Evolutionary conservation across 176 grass and related monocot genomes (phyloP).

Genomic region (Zoysia japonica): DNA sequence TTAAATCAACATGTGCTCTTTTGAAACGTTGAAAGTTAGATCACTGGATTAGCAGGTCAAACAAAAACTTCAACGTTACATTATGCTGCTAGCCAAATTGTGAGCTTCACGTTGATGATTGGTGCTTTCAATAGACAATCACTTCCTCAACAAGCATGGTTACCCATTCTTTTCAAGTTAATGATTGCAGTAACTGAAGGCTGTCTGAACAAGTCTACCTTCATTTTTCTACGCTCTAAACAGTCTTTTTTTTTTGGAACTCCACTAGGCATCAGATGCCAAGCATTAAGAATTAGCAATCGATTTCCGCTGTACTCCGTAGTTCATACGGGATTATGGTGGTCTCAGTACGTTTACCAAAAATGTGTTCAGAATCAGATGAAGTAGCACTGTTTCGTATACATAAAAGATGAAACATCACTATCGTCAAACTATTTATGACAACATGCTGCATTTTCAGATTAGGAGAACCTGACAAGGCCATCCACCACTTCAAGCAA

Average conservation of each 20-base stretch:
- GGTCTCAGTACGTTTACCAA: neutral
- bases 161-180: constrained; percentile 18
- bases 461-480: constrained; percentile 87
- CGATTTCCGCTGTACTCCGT: neutral
- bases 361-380: neutral
- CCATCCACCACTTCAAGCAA: constrained; percentile 72
- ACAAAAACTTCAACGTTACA: constrained; percentile 18
- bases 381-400: neutral
- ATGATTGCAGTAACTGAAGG: constrained; percentile 29
- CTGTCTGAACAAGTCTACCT: constrained; percentile 6
- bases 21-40: neutral
- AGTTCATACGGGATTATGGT: neutral
- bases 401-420: neutral
- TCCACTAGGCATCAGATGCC: constrained; percentile 10
- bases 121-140: constrained; percentile 31
- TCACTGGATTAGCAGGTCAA: constrained; percentile 34
- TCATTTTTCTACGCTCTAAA: constrained; percentile 22
- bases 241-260: neutral
- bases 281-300: neutral
- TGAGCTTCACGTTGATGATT: constrained; percentile 29
- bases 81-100: constrained; percentile 10
- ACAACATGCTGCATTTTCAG: constrained; percentile 9
- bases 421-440: neutral
- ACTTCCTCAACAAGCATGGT: constrained; percentile 46
- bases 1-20: constrained; percentile 1